Evolutionary conservation across 345 rosid genomes (phyloP), one percentile per base, ranked within the genome.

Genomic region (Aquilaria sinensis): DNA sequence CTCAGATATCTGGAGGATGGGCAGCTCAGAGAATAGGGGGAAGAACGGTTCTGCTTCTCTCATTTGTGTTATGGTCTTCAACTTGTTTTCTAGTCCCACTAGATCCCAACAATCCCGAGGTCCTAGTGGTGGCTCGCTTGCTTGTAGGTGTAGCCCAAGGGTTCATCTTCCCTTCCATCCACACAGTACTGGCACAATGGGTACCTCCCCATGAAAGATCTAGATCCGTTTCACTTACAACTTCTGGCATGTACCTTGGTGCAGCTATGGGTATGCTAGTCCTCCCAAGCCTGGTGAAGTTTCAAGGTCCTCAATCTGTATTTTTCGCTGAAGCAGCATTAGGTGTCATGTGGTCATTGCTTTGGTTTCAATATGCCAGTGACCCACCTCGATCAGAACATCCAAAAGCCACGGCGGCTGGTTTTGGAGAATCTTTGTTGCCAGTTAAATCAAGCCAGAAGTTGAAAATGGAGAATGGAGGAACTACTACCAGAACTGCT

Each of bases 71-170:
- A 47, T 94, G 97, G 96, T 90, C 97, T 23, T 85, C 89, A 11
- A 88, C 99, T 33, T 88, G 96, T 72, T 88, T 89, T 70, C 72
- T 90, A 65, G 70, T 92, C 59, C 96, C 92, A 0, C 81, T 90
- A 60, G 95, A 93, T 77, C 98, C 99, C 1, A 85, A 82, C 67
- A 73, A 85, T 68, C 87, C 79, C 33, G 65, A 64, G 14, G 13
- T 78, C 31, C 70, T 94, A 79, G 95, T 86, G 67, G 37, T 81
- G 60, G 93, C 96, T 13, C 92, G 97, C 61, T 80, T 94, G 74
- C 96, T 94, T 66, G 97, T 90, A 73, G 97, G 99, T 74, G 97
- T 94, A 43, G 94, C 99, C 0, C 97, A 94, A 73, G 97, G 99
- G 54, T 94, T 94, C 74, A 94, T 94, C 66, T 94, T 94, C 67